Percentiles rank a stretch among this genome's conserved stretches.
Evolutionary conservation across 257 asterid genomes (phyloP).

Genomic region (Haberlea rhodopensis): DNA sequence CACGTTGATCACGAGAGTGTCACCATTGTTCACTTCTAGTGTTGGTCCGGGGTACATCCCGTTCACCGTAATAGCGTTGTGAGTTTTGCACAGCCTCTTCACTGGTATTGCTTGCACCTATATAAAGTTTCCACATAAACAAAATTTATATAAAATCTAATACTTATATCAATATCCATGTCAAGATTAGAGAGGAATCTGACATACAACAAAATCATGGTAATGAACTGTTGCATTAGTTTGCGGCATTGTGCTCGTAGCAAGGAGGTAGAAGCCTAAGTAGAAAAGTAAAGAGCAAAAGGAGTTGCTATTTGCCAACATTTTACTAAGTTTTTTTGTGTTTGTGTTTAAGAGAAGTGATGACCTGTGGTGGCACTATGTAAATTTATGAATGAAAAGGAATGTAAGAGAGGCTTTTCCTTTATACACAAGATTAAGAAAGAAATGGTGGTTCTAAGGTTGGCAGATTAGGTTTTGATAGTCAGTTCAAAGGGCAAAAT

Average conservation of each 20-base stretch:
- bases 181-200: background rate
- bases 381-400: conserved; percentile 4
- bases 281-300: conserved; percentile 31
- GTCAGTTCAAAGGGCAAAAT: conserved; percentile 29
- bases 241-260: conserved; percentile 31
- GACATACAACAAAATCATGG: conserved; percentile 74
- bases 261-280: conserved; percentile 33
- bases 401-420: conserved; percentile 20
- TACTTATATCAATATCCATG: background rate
- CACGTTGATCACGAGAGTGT: conserved; percentile 67
- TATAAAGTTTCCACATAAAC: background rate
- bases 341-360: background rate
- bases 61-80: conserved; percentile 57
- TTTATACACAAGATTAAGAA: conserved; percentile 40
- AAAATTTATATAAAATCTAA: background rate
- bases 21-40: conserved; percentile 73
- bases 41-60: conserved; percentile 89
- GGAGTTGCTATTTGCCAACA: conserved; percentile 29
- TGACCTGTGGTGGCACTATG: background rate
- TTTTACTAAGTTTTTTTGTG: conserved; percentile 15
- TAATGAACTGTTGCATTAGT: conserved; percentile 53
- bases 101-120: conserved; percentile 80
- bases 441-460: conserved; percentile 38
- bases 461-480: conserved; percentile 52
- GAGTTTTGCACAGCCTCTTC: conserved; percentile 95